phyloP scores from a whole-genome alignment of 1,139 yeast genomes.

The Debaryomyces sp. region DNA sequence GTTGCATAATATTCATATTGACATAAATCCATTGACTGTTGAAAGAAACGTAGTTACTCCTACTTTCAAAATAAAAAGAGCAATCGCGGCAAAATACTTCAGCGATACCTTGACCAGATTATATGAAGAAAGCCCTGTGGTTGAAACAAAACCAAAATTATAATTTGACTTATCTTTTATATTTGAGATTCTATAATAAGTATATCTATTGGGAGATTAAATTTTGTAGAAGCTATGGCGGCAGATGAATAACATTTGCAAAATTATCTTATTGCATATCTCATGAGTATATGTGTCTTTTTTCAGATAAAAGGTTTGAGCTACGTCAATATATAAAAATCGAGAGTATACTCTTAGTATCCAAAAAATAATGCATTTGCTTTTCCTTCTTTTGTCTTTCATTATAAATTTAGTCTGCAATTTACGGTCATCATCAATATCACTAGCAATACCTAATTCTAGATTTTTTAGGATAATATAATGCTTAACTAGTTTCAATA shows the following conservation, averaged over 20 bases:
- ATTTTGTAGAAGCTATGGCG: too few relatives aligned
- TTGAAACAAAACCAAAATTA: not conserved
- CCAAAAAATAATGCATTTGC: too few relatives aligned
- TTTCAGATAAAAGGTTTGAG: too few relatives aligned
- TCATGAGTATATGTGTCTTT: too few relatives aligned
- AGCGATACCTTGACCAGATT: conserved; percentile 46
- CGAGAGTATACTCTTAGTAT: too few relatives aligned
- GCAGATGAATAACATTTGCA: too few relatives aligned
- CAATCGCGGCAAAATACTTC: conserved; percentile 57
- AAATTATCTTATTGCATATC: too few relatives aligned
- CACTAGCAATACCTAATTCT: too few relatives aligned
- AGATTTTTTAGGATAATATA: too few relatives aligned
- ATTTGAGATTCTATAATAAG: not conserved
- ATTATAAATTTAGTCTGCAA: too few relatives aligned
- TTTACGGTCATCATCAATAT: too few relatives aligned
- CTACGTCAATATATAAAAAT: not conserved
- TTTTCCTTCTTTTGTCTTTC: too few relatives aligned
- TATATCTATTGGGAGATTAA: not conserved
- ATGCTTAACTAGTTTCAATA: not conserved
- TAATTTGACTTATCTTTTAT: not conserved
- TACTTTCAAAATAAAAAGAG: conserved; percentile 72
- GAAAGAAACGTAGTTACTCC: conserved; percentile 73
- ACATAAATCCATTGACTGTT: conserved; percentile 66
- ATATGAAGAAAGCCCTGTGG: conserved; percentile 57
- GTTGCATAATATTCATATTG: conserved; percentile 60